Base-by-base conservation (phyloP, 257 asterid species). In the Solanum sejunctum region DNA sequence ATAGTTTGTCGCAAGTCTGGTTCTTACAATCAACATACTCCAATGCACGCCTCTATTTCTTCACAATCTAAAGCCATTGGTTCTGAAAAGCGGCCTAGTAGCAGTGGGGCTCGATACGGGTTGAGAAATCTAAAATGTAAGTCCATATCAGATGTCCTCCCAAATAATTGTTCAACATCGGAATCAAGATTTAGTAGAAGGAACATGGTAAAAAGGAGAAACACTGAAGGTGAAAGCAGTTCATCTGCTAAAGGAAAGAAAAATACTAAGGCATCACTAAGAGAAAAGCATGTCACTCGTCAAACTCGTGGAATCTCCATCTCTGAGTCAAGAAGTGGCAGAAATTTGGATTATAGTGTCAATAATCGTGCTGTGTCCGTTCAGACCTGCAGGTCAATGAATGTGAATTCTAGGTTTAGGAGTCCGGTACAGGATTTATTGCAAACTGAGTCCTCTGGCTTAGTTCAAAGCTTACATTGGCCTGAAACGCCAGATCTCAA, bases 171-270 rank as follows among this genome's bases (percentile, higher is more conserved):
- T 85, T 83, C 92, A 15, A 58, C 85, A 10, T 87, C 84, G 17
- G 89, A 91, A 80, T 72, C 95, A 17, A 91, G 88, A 52, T 80
- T 87, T 78, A 70, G 28, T 28, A 71, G 80, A 75, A 91, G 85
- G 86, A 91, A 83, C 66, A 45, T 85, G 51, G 55, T 87, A 75
- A 93, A 84, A 87, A 92, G 85, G 84, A 89, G 90, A 87, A 86
- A 84, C 72, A 85, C 90, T 2, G 97, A 87, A 87, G 90, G 91
- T 70, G 97, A 91, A 87, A 92, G 90, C 84, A 90, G 93, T 84
- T 87, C 84, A 11, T 87, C 94, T 79, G 63, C 45, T 64, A 73
- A 86, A 84, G 95, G 89, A 80, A 90, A 90, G 84, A 84, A 85
- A 88, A 81, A 21, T 8, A 75, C 47, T 11, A 82, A 72, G 32